Evolutionary conservation across 2,329 filamentous ascomycete genomes (phyloP).

Genomic region (Tolypocladium ovalisporum): DNA sequence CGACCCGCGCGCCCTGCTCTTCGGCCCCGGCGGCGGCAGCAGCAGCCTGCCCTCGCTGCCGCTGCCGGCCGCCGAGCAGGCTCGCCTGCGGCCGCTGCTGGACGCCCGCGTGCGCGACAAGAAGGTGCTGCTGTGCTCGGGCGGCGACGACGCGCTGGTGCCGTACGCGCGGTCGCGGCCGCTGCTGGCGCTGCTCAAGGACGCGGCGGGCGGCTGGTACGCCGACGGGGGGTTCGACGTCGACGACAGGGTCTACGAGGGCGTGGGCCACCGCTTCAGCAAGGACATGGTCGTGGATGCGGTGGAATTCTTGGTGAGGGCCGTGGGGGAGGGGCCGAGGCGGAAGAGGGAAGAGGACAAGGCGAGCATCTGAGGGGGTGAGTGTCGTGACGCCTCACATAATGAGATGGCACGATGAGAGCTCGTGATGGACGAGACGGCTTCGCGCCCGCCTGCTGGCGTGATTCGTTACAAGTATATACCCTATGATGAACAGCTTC

Average conservation of each 20-base stretch:
- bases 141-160: constrained; percentile 60
- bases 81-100: constrained; percentile 32
- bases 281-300: constrained; percentile 56
- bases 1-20: constrained; percentile 68
- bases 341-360: constrained; percentile 13
- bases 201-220: constrained; percentile 40
- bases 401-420: background rate
- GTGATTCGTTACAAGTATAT: too few relatives aligned
- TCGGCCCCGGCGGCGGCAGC: constrained; percentile 34
- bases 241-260: constrained; percentile 57
- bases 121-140: constrained; percentile 53
- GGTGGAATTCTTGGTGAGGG: constrained; percentile 48
- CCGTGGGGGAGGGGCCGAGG: constrained; percentile 22
- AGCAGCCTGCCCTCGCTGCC: constrained; percentile 18
- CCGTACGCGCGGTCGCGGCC: constrained; percentile 51
- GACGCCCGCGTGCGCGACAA: constrained; percentile 46
- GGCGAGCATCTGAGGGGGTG: constrained; percentile 11
- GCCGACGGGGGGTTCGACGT: constrained; percentile 45
- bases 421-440: background rate
- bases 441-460: background rate
- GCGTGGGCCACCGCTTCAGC: constrained; percentile 59
- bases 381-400: constrained; percentile 1
- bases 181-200: constrained; percentile 52
- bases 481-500: background rate
- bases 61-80: constrained; percentile 25